Percentiles rank a stretch among this genome's conserved stretches.
These are phyloP conservation scores for Diaporthe sp. DNA, from an alignment of 2,329 filamentous ascomycete species.

Conservation along the genomic window DNA sequence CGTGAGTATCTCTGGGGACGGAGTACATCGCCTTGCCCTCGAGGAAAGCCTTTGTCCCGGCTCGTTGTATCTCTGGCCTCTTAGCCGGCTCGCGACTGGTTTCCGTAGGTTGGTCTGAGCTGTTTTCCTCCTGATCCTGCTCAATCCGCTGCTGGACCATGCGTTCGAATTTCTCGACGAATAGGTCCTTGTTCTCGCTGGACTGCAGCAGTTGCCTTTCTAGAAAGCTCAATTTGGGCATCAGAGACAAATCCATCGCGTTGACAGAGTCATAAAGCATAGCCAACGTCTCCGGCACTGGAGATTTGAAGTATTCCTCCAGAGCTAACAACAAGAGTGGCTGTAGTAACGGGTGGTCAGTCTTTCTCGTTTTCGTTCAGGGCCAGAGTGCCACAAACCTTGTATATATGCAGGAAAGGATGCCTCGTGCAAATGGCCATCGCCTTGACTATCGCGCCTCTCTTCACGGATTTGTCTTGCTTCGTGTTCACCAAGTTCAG, in stretches of 20 bases:
- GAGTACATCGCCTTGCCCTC: conserved; percentile 77
- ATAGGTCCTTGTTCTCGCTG: conserved; percentile 95
- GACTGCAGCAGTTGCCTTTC: conserved; percentile 90
- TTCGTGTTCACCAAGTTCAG: conserved; percentile 98
- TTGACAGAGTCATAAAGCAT: conserved; percentile 94
- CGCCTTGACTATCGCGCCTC: conserved; percentile 95
- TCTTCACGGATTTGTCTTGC: conserved; percentile 91
- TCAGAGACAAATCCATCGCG: conserved; percentile 93
- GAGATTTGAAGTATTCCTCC: conserved; percentile 96
- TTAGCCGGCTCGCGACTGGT: conserved; percentile 63
- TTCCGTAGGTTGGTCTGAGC: conserved; percentile 55
- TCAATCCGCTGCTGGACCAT: conserved; percentile 89
- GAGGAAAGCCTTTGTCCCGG: conserved; percentile 74
- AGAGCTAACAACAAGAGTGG: conserved; percentile 90
- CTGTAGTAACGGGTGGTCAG: conserved; percentile 57
- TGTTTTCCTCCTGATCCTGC: conserved; percentile 66
- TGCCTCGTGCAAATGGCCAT: conserved; percentile 99
- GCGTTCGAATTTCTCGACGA: conserved; percentile 96
- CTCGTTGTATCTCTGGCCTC: conserved; percentile 67
- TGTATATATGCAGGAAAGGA: conserved; percentile 98
- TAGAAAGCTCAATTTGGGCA: conserved; percentile 86
- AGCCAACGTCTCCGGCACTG: conserved; percentile 87
- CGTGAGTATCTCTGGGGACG: conserved; percentile 93
- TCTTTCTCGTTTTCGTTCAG: conserved; percentile 38
- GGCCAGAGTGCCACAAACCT: conserved; percentile 65